Conservation (phyloP, 2,329 filamentous ascomycete genomes). For the Metarhizium brunneum region DNA sequence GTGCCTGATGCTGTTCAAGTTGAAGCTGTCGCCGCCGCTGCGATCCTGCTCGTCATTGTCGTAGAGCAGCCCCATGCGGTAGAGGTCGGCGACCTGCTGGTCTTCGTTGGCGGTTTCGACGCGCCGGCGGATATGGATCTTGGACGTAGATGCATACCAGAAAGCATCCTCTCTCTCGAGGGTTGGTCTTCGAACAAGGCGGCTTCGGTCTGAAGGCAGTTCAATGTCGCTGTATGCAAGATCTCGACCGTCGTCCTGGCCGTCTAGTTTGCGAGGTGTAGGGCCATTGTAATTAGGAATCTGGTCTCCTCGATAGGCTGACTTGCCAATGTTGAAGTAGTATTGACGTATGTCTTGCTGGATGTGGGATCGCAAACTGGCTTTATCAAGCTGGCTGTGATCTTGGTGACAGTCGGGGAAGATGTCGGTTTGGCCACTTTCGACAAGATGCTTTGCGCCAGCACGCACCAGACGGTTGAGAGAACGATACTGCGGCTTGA, state of each 20-base stretch:
- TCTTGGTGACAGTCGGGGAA: conserved; percentile 5
- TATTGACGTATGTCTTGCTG: conserved; percentile 6
- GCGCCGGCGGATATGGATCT: conserved; percentile 18
- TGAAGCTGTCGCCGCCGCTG: conserved; percentile 23
- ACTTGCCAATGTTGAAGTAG: not conserved
- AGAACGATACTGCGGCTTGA: conserved; percentile 4
- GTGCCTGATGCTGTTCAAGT: conserved; percentile 29
- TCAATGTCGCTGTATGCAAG: conserved; percentile 25
- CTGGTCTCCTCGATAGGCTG: not conserved
- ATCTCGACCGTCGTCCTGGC: conserved; percentile 22
- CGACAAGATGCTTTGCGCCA: conserved; percentile 20
- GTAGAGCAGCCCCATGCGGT: conserved; percentile 35
- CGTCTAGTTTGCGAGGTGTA: conserved; percentile 3
- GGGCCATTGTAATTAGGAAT: not conserved
- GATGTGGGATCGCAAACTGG: conserved; percentile 8
- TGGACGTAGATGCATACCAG: conserved; percentile 28
- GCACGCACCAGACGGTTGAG: conserved; percentile 20
- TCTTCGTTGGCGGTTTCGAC: conserved; percentile 19
- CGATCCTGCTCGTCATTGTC: conserved; percentile 25
- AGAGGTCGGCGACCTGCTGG: conserved; percentile 30
- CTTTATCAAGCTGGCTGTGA: conserved; percentile 13
- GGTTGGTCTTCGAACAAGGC: conserved; percentile 26
- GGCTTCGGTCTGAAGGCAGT: conserved; percentile 26
- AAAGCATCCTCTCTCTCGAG: conserved; percentile 40
- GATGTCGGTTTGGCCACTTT: conserved; percentile 7